These are phyloP conservation scores for Bipolaris oryzae DNA, from an alignment of 2,329 filamentous ascomycete species.

Conservation along the genomic window DNA sequence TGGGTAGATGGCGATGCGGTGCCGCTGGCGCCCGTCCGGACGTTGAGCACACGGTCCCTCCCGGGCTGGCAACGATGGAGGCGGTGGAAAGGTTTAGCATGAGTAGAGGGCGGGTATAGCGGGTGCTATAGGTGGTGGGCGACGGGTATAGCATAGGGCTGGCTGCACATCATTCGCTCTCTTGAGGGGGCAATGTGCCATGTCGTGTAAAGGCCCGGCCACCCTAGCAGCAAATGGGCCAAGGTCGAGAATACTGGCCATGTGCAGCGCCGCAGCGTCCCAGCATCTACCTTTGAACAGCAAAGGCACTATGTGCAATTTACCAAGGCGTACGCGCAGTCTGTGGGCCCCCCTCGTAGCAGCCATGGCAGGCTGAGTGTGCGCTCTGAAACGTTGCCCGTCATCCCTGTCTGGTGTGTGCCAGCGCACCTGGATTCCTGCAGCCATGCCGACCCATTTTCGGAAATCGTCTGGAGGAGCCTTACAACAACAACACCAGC, in stretches of 20 bases:
- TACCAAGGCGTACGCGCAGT: constrained; percentile 18
- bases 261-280: constrained; percentile 20
- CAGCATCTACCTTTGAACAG: constrained; percentile 12
- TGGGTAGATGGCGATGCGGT: not conserved
- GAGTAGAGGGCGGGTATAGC: not conserved
- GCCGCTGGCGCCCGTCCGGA: not conserved
- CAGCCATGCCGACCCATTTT: constrained; percentile 27
- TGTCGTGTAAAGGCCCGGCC: constrained; percentile 18
- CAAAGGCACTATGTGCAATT: constrained; percentile 19
- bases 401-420: constrained; percentile 28
- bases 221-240: constrained; percentile 20
- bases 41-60: constrained; percentile 1
- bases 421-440: constrained; percentile 23
- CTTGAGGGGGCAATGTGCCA: constrained; percentile 16
- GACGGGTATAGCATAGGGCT: constrained; percentile 1
- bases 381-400: constrained; percentile 19
- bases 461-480: constrained; percentile 23
- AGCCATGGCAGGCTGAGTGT: constrained; percentile 30
- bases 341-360: constrained; percentile 24
- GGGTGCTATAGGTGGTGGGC: constrained; percentile 1
- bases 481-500: constrained; percentile 14
- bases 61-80: not conserved
- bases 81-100: not conserved
- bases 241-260: constrained; percentile 12
- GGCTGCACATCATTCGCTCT: constrained; percentile 17